phyloP scores from a whole-genome alignment of 2,329 filamentous ascomycete genomes.

The Graphiopsis chlorocephala region DNA sequence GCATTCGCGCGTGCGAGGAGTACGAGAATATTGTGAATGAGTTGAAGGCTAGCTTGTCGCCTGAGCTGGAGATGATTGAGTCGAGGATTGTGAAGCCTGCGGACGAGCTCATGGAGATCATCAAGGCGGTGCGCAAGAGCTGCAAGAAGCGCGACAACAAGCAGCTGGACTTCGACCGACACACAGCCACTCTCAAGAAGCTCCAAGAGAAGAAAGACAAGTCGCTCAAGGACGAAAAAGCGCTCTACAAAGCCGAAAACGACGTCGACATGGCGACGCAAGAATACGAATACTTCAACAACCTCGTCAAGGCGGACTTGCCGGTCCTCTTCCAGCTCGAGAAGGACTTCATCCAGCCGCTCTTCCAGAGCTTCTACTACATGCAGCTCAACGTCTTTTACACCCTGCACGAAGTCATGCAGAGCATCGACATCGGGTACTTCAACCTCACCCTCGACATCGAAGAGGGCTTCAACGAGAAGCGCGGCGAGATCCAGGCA shows the following conservation, averaged over 20 bases:
- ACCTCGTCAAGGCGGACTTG: slow-evolving; percentile 91
- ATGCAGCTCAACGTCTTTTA: slow-evolving; percentile 99
- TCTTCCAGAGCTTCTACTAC: slow-evolving; percentile 99
- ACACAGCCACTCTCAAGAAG: slow-evolving; percentile 81
- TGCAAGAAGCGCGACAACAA: slow-evolving; percentile 92
- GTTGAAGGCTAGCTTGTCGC: slow-evolving; percentile 79
- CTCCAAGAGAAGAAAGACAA: slow-evolving; percentile 98
- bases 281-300: slow-evolving; percentile 98
- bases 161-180: slow-evolving; percentile 92
- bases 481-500: slow-evolving; percentile 84
- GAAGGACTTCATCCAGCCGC: slow-evolving; percentile 88
- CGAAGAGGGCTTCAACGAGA: slow-evolving; percentile 84
- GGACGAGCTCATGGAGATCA: slow-evolving; percentile 87
- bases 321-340: slow-evolving; percentile 88
- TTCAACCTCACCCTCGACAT: slow-evolving; percentile 90
- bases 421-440: slow-evolving; percentile 93
- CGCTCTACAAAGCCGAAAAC: slow-evolving; percentile 89
- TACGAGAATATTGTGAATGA: slow-evolving; percentile 91
- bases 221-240: slow-evolving; percentile 93
- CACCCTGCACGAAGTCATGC: slow-evolving; percentile 97
- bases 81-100: slow-evolving; percentile 85
- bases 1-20: slow-evolving; percentile 92
- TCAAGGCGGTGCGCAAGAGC: slow-evolving; percentile 91
- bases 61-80: slow-evolving; percentile 98
- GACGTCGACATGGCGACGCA: slow-evolving; percentile 89